Conservation (phyloP, 441 rosid genomes). For the Erodium texanum region DNA sequence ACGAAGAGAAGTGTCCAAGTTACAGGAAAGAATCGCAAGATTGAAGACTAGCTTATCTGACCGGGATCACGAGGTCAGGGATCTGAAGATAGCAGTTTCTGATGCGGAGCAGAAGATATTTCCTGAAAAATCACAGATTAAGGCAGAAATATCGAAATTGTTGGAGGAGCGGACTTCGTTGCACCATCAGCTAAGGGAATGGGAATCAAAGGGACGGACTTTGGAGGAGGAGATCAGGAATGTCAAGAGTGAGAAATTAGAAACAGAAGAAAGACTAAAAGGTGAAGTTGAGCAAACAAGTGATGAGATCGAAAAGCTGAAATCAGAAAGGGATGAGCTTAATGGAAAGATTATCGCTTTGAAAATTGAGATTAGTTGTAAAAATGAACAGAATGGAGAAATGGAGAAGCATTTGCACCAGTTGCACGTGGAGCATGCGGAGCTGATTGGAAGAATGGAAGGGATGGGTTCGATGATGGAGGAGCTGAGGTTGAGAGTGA, state of each 20-base stretch:
- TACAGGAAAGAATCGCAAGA: conserved; percentile 58
- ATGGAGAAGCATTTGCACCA: conserved; percentile 51
- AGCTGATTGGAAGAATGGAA: conserved; percentile 30
- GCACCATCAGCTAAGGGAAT: conserved; percentile 48
- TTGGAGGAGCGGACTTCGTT: conserved; percentile 35
- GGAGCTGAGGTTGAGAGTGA: conserved; percentile 27
- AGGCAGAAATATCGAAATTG: conserved; percentile 55
- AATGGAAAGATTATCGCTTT: conserved; percentile 15
- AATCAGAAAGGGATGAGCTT: conserved; percentile 6
- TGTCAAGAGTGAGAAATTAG: conserved; percentile 36
- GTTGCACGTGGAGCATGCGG: conserved; percentile 49
- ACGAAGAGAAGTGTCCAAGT: conserved; percentile 57
- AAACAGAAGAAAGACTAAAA: conserved; percentile 35
- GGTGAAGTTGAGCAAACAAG: conserved; percentile 32
- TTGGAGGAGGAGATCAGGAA: conserved; percentile 67
- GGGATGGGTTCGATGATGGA: conserved; percentile 22
- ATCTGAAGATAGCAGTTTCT: conserved; percentile 56
- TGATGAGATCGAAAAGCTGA: conserved; percentile 28
- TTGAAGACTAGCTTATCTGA: conserved; percentile 62
- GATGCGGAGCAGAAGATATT: conserved; percentile 85
- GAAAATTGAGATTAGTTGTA: conserved; percentile 30
- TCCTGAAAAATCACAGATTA: conserved; percentile 64
- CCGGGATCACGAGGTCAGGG: conserved; percentile 59
- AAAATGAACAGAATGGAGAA: conserved; percentile 35
- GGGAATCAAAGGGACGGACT: conserved; percentile 56